Evolutionary conservation across 768 basidiomycete species (phyloP), one percentile per base, ranked within the genome.

Genomic region (Naganishia vaughanmartiniae): DNA sequence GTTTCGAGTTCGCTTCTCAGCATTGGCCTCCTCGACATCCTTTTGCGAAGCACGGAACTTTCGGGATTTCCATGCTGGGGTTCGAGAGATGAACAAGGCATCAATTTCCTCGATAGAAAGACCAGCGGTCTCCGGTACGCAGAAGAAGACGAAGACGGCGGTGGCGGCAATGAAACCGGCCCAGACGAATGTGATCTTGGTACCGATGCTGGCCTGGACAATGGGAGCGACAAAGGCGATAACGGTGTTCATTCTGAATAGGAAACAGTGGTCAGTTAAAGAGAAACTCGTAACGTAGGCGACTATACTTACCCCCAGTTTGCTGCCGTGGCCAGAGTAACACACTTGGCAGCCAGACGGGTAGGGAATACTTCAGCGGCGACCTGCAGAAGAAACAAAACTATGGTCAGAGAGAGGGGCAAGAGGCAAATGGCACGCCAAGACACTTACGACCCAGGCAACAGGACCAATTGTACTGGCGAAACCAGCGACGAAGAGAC

Each of bases 191-290:
- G 77, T 78, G 74, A 81, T 81, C 51, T 74, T 75, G 51, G 81
- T 79, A 24, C 81, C 79, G 67, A 81, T 79, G 51, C 70, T 75
- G 21, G 72, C 69, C 68, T 79, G 78, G 55, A 80, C 77, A 65
- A 80, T 76, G 21, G 81, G 81, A 24, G 80, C 76, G 58, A 79
- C 81, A 65, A 81, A 81, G 31, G 81, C 79, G 70, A 78, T 80
- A 72, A 79, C 74, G 39, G 76, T 65, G 76, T 77, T 63, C 60
- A 63, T 63, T 4, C 60, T 42, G 26, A n/a, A 14, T n/a, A 42
- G 26, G 15, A 34, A 55, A 55, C 19, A 19, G 4, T 31, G 17
- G 57, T 58, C 19, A 58, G 57, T 36, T 10, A n/a, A 26, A 34
- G 30, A 34, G 33, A 55, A 33, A 33, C 54, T 21, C 51, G 26